phyloP scores from a whole-genome alignment of 805 yeast genomes.

The Jamesozyma hellenica region DNA sequence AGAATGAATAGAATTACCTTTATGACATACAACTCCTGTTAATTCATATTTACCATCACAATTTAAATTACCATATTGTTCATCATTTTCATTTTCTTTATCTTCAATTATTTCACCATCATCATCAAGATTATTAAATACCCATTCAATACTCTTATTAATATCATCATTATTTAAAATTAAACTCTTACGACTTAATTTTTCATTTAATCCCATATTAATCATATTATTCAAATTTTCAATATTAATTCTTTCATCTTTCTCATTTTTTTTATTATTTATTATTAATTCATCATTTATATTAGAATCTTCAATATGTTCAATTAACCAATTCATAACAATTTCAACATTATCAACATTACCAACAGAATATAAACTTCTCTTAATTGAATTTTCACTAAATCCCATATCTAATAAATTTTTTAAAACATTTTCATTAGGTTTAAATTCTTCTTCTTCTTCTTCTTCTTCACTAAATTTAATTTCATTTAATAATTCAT shows the following conservation, averaged over 20 bases:
- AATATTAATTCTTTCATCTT: constrained; percentile 11
- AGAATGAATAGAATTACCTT: constrained; percentile 80
- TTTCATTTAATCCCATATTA: constrained; percentile 66
- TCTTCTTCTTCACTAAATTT: constrained; percentile 2
- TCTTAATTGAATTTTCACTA: constrained; percentile 49
- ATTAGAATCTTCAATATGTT: constrained; percentile 76
- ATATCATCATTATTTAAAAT: constrained; percentile 46
- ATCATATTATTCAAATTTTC: constrained; percentile 21
- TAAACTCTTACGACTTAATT: constrained; percentile 67
- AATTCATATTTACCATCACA: constrained; percentile 27
- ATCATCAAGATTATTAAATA: constrained; percentile 73
- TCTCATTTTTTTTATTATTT: constrained; percentile 1
- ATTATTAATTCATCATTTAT: constrained; percentile 53
- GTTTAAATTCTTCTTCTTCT: constrained; percentile 33
- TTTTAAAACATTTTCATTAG: constrained; percentile 46
- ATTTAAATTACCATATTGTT: constrained; percentile 11
- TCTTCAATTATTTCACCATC: constrained; percentile 43
- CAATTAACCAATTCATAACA: constrained; percentile 87
- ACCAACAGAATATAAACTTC: constrained; percentile 66
- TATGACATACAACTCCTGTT: constrained; percentile 71
- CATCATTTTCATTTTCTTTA: constrained; percentile 2
- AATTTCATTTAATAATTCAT: constrained; percentile 20
- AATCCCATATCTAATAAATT: constrained; percentile 81
- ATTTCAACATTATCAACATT: constrained; percentile 46
- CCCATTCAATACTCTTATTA: constrained; percentile 84